Evolutionary conservation across 352 stramenopile genomes (phyloP), one percentile per base, ranked within the genome.

Genomic region (Phytophthora meadii): DNA sequence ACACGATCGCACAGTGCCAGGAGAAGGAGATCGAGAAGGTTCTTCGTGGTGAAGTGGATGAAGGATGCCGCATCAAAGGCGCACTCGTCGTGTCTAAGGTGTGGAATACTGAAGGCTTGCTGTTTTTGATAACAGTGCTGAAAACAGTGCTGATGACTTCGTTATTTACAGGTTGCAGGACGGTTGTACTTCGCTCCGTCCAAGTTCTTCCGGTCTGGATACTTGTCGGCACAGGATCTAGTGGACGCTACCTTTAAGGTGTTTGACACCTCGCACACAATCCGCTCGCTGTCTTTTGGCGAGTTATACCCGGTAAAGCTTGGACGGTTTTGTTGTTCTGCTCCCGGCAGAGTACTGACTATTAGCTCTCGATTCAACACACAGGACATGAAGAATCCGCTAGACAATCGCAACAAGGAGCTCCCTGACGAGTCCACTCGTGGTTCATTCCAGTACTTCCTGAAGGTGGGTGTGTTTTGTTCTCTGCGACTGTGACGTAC

Each of bases 331-430:
- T 36, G 30, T 36, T 8, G 5, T 36, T 11, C 9, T 36, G 30
- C 1, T 36, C 14, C 30, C 30, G 30, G 9, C 8, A 12, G 1
- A 34, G 8, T 36, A 9, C 30, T 36, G 30, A 36, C 9, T 5
- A 39, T 34, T 36, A 25, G 44, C 5, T 34, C 32, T 61, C 4
- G 6, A 34, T 30, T 5, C 17, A 51, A 10, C 17, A 39, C 49
- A 53, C 56, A 93, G 77, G 83, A 92, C 48, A 95, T 95, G 88
- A 93, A 81, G 50, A 95, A 93, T 44, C 88, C 85, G 4, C 76
- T 95, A 5, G 84, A 95, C 39, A 74, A 76, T 19, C 84, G 84
- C 40, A 49, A 71, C 22, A 95, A 93, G 72, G 40, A 79, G 3
- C 74, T 95, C 3, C 54, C 64, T 2, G 45, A 78, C 12, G 65